Conservation (phyloP, 1,284 basidiomycete genomes). For the Quambalaria eucalypti region DNA sequence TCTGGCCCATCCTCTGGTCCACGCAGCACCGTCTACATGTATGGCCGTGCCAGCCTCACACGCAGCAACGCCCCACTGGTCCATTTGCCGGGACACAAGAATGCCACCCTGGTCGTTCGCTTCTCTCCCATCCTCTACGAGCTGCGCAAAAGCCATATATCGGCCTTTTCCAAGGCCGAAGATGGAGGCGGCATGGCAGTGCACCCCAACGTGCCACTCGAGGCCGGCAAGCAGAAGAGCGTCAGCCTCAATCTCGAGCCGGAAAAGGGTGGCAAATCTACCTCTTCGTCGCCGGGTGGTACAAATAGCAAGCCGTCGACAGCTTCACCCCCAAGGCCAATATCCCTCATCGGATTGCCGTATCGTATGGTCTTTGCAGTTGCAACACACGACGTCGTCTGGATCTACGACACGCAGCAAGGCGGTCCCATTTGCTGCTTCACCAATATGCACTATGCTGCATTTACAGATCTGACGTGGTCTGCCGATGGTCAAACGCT, state of each 20-base stretch:
- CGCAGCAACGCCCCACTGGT: constrained; percentile 68
- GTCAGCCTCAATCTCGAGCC: constrained; percentile 43
- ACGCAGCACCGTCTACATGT: constrained; percentile 73
- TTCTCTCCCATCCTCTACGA: constrained; percentile 92
- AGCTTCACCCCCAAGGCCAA: constrained; percentile 14
- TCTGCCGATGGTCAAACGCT: constrained; percentile 85
- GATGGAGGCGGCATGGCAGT: constrained; percentile 19
- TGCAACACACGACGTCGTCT: constrained; percentile 88
- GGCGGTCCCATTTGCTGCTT: constrained; percentile 82
- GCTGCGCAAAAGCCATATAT: constrained; percentile 52
- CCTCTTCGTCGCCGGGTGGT: constrained; percentile 10
- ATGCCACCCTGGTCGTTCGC: constrained; percentile 80
- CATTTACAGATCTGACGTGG: constrained; percentile 95
- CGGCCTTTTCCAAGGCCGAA: neutral
- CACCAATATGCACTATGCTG: constrained; percentile 90
- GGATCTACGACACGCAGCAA: constrained; percentile 96
- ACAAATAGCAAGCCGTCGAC: constrained; percentile 2
- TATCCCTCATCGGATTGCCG: constrained; percentile 72
- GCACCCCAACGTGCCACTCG: constrained; percentile 56
- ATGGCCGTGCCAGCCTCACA: constrained; percentile 78
- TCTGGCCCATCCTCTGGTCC: neutral
- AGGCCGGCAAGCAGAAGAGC: constrained; percentile 59
- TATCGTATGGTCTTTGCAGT: constrained; percentile 94
- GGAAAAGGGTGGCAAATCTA: neutral
- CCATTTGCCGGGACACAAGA: constrained; percentile 90